These are phyloP conservation scores for Pterocarpus macrocarpus DNA, from an alignment of 306 rosid species.

Conservation along the genomic window DNA sequence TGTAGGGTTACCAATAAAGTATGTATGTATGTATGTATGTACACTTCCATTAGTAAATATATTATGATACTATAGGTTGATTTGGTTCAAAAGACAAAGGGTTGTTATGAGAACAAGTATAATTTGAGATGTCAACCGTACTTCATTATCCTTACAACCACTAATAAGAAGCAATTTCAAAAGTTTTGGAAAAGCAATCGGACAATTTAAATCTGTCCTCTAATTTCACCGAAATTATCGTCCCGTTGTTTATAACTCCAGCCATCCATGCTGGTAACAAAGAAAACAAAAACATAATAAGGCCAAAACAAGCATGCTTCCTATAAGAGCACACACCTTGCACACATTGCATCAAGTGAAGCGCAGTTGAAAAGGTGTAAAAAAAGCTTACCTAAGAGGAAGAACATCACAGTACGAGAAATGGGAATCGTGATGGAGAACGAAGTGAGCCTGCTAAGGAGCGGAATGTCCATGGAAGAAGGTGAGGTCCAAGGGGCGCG, in stretches of 20 bases:
- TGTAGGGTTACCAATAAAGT: neutral
- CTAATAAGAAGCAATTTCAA: slow-evolving; percentile 24
- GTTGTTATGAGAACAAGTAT: neutral
- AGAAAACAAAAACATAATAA: slow-evolving; percentile 52
- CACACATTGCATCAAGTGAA: slow-evolving; percentile 26
- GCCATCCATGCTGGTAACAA: slow-evolving; percentile 31
- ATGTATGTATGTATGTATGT: neutral
- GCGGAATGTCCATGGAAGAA: slow-evolving; percentile 41
- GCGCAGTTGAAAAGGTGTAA: neutral
- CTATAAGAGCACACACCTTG: slow-evolving; percentile 43
- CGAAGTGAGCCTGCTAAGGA: slow-evolving; percentile 54
- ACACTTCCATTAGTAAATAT: neutral
- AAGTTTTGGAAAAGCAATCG: slow-evolving; percentile 42
- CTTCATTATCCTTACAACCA: neutral
- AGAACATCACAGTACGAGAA: slow-evolving; percentile 20
- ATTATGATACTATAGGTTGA: neutral
- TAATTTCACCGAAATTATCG: slow-evolving; percentile 52
- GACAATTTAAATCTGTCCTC: slow-evolving; percentile 39
- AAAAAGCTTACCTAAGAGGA: slow-evolving; percentile 6
- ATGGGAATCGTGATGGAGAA: slow-evolving; percentile 62
- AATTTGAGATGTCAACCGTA: neutral
- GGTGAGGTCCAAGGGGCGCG: slow-evolving; percentile 47
- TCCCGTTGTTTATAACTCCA: slow-evolving; percentile 51
- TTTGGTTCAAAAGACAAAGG: neutral
- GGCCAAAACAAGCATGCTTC: slow-evolving; percentile 47